phyloP scores from a whole-genome alignment of 2,329 filamentous ascomycete genomes.

The Didymella arachidicola region DNA sequence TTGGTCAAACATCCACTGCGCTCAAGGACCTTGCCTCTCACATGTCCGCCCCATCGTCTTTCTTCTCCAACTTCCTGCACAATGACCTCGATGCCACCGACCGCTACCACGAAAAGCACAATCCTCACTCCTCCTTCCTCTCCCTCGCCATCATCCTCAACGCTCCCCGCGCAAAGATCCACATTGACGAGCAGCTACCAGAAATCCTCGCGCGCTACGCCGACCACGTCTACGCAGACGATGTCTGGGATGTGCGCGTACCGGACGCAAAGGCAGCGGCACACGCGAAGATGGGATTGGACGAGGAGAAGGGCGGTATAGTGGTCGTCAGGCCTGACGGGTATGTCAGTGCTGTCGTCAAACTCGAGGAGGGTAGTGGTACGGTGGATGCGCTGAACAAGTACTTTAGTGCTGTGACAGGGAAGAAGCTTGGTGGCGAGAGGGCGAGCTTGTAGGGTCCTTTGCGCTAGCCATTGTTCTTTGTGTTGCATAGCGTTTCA shows the following conservation, averaged over 20 bases:
- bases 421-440: conserved; percentile 62
- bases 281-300: conserved; percentile 86
- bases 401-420: conserved; percentile 79
- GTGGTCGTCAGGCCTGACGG: conserved; percentile 87
- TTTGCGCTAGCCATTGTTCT: neutral
- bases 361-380: conserved; percentile 75
- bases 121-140: conserved; percentile 84
- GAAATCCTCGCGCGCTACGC: conserved; percentile 75
- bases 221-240: conserved; percentile 86
- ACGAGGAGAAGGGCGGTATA: conserved; percentile 75
- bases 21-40: conserved; percentile 73
- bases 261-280: conserved; percentile 75
- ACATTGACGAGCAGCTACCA: conserved; percentile 76
- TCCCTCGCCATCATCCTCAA: conserved; percentile 81
- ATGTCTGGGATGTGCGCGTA: conserved; percentile 75
- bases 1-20: conserved; percentile 65
- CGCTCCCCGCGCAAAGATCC: conserved; percentile 70
- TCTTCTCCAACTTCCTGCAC: conserved; percentile 72
- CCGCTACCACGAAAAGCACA: conserved; percentile 78
- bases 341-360: conserved; percentile 80
- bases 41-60: conserved; percentile 71
- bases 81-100: conserved; percentile 61
- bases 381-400: conserved; percentile 84
- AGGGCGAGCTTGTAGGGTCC: conserved; percentile 38
- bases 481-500: conserved; percentile 13